These are phyloP conservation scores for Nicotiana undulata DNA, from an alignment of 257 asterid genomes.

Conservation along the genomic window DNA sequence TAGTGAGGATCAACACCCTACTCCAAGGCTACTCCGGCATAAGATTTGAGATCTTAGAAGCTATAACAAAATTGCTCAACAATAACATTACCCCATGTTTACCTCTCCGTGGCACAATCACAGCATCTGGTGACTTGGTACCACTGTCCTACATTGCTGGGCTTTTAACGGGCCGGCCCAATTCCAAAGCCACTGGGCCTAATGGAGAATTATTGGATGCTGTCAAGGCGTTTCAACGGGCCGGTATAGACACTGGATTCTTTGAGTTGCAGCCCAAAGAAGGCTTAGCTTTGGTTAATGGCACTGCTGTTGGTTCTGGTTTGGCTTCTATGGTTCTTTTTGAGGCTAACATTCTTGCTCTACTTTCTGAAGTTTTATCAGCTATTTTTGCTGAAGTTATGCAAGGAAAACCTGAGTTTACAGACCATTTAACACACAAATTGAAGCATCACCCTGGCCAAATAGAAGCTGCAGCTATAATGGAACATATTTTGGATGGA, in stretches of 20 bases:
- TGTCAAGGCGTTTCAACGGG: constrained; percentile 9
- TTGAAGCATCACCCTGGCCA: constrained; percentile 26
- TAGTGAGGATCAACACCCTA: constrained; percentile 27
- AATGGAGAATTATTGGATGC: constrained; percentile 11
- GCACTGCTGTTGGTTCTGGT: constrained; percentile 29
- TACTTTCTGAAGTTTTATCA: constrained; percentile 22
- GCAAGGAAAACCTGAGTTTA: constrained; percentile 26
- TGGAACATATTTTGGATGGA: constrained; percentile 28
- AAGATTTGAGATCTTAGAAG: constrained; percentile 26
- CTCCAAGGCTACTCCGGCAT: constrained; percentile 29
- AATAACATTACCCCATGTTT: constrained; percentile 20
- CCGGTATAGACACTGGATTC: constrained; percentile 18
- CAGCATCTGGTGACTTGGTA: constrained; percentile 25
- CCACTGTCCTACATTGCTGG: constrained; percentile 27
- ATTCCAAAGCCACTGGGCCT: constrained; percentile 24
- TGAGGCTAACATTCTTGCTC: constrained; percentile 20
- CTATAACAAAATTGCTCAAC: constrained; percentile 22
- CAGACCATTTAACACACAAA: constrained; percentile 24
- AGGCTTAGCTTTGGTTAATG: constrained; percentile 23
- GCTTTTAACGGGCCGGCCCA: constrained; percentile 15
- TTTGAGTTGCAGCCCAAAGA: constrained; percentile 27
- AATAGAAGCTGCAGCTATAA: constrained; percentile 28
- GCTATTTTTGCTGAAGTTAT: constrained; percentile 26
- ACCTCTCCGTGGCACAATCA: constrained; percentile 28
- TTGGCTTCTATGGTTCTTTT: constrained; percentile 23